Percentiles rank a stretch among this genome's conserved stretches.
Conservation (phyloP, 768 basidiomycete species). For the Lentinula raphanica region DNA sequence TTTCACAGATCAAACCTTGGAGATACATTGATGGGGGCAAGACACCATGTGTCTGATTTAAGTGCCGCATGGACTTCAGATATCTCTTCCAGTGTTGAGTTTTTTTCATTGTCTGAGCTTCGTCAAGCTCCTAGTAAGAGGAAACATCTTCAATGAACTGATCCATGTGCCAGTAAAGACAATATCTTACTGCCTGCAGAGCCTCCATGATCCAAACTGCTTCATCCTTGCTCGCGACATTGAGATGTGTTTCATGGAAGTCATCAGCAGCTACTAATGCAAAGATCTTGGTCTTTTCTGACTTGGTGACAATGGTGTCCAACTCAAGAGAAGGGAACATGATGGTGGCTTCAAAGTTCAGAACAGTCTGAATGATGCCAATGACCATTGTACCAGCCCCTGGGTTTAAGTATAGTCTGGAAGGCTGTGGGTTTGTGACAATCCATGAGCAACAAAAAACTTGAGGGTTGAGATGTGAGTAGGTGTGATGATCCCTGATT, state of each 20-base stretch:
- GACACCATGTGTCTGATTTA: background rate
- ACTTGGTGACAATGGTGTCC: too few species aligned
- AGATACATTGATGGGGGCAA: constrained; percentile 5
- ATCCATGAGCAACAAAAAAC: too few species aligned
- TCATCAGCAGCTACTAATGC: background rate
- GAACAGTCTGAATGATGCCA: too few species aligned
- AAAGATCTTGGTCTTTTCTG: background rate
- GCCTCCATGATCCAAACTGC: background rate
- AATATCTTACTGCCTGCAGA: background rate
- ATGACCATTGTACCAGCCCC: too few species aligned
- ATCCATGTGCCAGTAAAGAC: too few species aligned
- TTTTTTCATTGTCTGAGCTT: background rate
- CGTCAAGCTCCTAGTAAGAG: background rate
- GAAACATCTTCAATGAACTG: too few species aligned
- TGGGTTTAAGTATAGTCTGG: too few species aligned
- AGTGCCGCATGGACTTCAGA: background rate
- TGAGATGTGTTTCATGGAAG: background rate
- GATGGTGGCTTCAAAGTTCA: too few species aligned
- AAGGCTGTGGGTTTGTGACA: too few species aligned
- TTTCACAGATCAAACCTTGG: background rate
- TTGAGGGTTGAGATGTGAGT: too few species aligned
- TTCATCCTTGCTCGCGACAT: background rate
- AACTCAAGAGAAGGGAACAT: too few species aligned
- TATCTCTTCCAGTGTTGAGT: background rate
- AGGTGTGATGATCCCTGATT: too few species aligned